Conservation (phyloP, 345 rosid genomes). For the Eucalyptus melliodora region DNA sequence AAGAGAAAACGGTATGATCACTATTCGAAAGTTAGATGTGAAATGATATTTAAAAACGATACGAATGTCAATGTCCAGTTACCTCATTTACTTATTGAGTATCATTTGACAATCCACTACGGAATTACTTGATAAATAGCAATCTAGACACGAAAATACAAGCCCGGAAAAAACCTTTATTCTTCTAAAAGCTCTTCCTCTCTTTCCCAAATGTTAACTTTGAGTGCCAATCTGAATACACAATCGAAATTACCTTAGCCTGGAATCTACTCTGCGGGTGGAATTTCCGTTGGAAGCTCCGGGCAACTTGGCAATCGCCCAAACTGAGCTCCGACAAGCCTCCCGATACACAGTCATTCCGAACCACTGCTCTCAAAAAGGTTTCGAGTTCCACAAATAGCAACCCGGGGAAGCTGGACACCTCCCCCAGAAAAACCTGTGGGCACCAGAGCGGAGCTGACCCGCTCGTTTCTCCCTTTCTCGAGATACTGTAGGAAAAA, state of each 20-base stretch:
- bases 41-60: background rate
- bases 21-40: background rate
- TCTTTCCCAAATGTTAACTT: background rate
- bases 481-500: background rate
- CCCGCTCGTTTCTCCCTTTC: background rate
- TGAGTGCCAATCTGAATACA: background rate
- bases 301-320: background rate
- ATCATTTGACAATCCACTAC: background rate
- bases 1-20: background rate
- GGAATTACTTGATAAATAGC: background rate
- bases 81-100: background rate
- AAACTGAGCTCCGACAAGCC: background rate
- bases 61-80: background rate
- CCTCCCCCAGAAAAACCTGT: background rate
- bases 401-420: background rate
- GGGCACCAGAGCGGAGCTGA: background rate
- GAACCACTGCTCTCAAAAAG: background rate
- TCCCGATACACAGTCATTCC: background rate
- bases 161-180: too few relatives aligned
- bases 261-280: background rate
- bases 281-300: background rate
- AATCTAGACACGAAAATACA: background rate
- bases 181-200: background rate
- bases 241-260: background rate
- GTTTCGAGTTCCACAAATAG: background rate